Percentiles rank a stretch among this genome's conserved stretches.
phyloP scores from a whole-genome alignment of 345 rosid species.

The Citrus sp. region DNA sequence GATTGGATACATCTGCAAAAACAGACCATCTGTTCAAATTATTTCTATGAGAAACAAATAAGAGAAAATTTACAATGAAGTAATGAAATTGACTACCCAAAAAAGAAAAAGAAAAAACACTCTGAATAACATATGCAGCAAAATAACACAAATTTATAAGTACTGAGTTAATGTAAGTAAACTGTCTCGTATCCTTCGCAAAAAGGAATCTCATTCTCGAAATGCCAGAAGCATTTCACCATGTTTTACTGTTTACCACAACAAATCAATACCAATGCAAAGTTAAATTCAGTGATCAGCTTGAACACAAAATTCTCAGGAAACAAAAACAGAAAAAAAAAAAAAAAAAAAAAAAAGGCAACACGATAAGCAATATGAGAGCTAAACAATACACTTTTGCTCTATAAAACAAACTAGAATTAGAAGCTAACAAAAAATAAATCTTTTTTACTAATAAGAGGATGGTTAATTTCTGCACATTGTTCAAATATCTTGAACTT shows the following conservation, averaged over 20 bases:
- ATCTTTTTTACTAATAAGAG: background rate
- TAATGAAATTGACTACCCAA: background rate
- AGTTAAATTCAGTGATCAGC: background rate
- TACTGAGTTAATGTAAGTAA: background rate
- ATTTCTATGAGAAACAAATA: too few species aligned
- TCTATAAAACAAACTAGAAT: background rate
- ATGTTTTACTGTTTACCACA: background rate
- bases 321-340: too few species aligned
- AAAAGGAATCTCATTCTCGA: background rate
- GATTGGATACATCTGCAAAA: slow-evolving; percentile 41
- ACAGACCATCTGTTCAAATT: slow-evolving; percentile 22
- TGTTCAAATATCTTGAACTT: background rate
- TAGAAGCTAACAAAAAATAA: background rate
- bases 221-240: background rate
- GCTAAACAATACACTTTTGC: background rate
- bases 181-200: background rate
- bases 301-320: background rate
- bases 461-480: too few species aligned
- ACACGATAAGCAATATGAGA: background rate
- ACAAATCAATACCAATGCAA: background rate
- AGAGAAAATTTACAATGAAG: background rate
- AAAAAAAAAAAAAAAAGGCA: background rate
- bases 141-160: background rate
- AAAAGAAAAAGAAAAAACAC: background rate
- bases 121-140: background rate